Conservation (phyloP, 345 rosid species). For the Murraya paniculata region DNA sequence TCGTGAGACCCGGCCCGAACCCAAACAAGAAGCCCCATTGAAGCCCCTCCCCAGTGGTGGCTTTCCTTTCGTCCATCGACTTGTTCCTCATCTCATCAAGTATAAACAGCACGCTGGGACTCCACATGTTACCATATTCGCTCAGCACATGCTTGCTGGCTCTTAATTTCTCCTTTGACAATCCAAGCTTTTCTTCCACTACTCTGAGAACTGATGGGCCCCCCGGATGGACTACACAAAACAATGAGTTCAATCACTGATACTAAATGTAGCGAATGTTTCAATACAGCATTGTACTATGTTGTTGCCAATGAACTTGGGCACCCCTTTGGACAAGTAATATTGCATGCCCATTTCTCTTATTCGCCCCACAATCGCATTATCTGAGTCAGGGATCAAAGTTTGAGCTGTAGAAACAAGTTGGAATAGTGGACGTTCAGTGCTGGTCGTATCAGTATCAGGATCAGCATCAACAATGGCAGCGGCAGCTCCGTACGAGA, state of each 20-base stretch:
- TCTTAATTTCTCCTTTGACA: neutral
- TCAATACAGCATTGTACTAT: neutral
- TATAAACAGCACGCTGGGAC: slow-evolving; percentile 4
- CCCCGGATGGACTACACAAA: slow-evolving; percentile 2
- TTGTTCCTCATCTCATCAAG: slow-evolving; percentile 15
- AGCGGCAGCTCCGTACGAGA: slow-evolving; percentile 4
- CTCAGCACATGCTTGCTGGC: neutral
- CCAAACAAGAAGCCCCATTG: slow-evolving; percentile 11
- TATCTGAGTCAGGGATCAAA: neutral
- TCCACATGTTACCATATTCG: neutral
- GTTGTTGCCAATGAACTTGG: neutral
- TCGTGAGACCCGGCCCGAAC: slow-evolving; percentile 9
- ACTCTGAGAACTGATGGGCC: neutral
- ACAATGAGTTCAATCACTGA: slow-evolving; percentile 9
- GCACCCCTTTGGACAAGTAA: neutral
- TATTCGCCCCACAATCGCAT: neutral
- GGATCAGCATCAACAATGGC: neutral
- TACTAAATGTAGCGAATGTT: neutral
- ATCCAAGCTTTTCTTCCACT: neutral
- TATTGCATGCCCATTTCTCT: neutral
- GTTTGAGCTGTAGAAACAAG: slow-evolving; percentile 1
- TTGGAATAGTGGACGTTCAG: neutral
- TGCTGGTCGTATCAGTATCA: too few species aligned
- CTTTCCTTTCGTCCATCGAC: neutral
- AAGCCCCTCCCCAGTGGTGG: slow-evolving; percentile 13